Conservation (phyloP, 495 filamentous ascomycete species). For the Aspergillus indologenus region DNA sequence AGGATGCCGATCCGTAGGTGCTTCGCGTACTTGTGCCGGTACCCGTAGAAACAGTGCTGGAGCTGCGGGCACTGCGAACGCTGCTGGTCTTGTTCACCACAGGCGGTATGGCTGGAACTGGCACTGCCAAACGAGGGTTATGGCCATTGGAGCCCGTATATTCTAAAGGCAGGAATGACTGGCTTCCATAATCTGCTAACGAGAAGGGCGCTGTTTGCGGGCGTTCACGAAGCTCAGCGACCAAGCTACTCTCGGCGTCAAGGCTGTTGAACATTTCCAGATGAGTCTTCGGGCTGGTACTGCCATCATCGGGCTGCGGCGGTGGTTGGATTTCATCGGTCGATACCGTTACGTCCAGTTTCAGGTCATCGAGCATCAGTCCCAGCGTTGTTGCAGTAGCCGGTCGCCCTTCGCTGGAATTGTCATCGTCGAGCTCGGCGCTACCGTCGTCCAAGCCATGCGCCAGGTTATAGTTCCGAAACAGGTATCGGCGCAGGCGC, state of each 20-base stretch:
- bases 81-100: conserved; percentile 34
- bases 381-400: conserved; percentile 38
- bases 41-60: conserved; percentile 41
- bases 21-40: conserved; percentile 40
- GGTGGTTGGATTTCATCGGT: conserved; percentile 30
- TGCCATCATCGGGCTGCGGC: conserved; percentile 12
- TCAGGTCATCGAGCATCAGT: conserved; percentile 41
- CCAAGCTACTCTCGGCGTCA: conserved; percentile 15
- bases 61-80: conserved; percentile 42
- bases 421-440: conserved; percentile 22
- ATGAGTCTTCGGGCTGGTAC: conserved; percentile 10
- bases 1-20: conserved; percentile 40
- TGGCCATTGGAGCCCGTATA: conserved; percentile 17
- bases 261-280: conserved; percentile 24
- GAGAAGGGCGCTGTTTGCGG: conserved; percentile 26
- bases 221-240: conserved; percentile 20
- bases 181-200: conserved; percentile 11
- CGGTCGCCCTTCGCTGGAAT: conserved; percentile 37
- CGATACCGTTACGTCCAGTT: conserved; percentile 39
- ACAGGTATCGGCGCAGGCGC: conserved; percentile 56
- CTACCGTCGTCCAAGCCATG: conserved; percentile 36
- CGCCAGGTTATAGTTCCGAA: conserved; percentile 58
- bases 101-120: conserved; percentile 36
- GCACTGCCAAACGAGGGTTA: conserved; percentile 28
- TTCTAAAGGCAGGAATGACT: conserved; percentile 26